phyloP scores from a whole-genome alignment of 2,329 filamentous ascomycete genomes.

The Phaeosphaeria sp. region DNA sequence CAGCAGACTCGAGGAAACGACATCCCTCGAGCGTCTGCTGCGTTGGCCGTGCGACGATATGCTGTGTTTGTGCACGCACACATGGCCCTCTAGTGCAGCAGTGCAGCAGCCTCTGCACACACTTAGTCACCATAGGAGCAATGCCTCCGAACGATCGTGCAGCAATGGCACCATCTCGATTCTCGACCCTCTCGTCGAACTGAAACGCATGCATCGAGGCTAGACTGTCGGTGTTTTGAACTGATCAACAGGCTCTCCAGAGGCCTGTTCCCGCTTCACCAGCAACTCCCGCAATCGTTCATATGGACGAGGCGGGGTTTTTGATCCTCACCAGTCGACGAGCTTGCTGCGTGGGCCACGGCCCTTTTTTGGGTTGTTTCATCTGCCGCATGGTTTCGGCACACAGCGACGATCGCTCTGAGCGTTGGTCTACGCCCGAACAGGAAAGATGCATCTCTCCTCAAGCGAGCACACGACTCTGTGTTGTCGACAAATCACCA shows the following conservation, averaged over 20 bases:
- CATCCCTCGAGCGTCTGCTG: constrained; percentile 10
- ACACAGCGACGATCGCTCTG: constrained; percentile 29
- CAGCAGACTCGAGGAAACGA: constrained; percentile 12
- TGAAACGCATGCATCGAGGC: constrained; percentile 3
- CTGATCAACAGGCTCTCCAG: constrained; percentile 6
- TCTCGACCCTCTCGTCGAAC: not conserved
- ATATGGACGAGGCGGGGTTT: constrained; percentile 23
- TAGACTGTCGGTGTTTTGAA: constrained; percentile 15
- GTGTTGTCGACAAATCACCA: not conserved
- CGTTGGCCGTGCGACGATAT: constrained; percentile 17
- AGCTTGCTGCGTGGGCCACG: constrained; percentile 19
- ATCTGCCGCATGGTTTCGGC: constrained; percentile 18
- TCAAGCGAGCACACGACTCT: not conserved
- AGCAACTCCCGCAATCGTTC: constrained; percentile 6
- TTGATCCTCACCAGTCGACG: constrained; percentile 1
- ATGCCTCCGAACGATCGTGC: not conserved
- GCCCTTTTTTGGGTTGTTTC: constrained; percentile 38
- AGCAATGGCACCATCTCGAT: not conserved
- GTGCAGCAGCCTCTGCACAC: constrained; percentile 1
- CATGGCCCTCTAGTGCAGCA: constrained; percentile 1
- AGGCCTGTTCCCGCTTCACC: constrained; percentile 8
- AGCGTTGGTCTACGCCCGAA: constrained; percentile 24
- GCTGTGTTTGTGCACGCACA: constrained; percentile 10
- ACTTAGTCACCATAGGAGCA: not conserved
- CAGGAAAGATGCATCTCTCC: constrained; percentile 5